These are phyloP conservation scores for Magnaporthales sp. DNA, from an alignment of 2,329 filamentous ascomycete species.

Conservation along the genomic window DNA sequence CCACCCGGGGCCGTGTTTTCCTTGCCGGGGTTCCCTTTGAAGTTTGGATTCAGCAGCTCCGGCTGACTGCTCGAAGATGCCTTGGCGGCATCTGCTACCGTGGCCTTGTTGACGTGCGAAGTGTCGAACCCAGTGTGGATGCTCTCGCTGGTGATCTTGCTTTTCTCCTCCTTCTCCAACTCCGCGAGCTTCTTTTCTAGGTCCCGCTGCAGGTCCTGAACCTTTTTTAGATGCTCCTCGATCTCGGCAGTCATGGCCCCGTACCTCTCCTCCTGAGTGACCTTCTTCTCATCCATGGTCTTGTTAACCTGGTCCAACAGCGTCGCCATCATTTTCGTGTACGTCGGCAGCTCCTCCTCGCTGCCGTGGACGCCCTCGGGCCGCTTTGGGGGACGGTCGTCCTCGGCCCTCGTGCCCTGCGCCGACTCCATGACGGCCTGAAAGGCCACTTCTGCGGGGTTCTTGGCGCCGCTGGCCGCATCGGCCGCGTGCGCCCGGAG, in stretches of 20 bases:
- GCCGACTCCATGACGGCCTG: constrained; percentile 79
- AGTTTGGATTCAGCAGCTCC: constrained; percentile 69
- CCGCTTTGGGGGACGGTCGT: constrained; percentile 64
- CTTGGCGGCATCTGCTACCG: constrained; percentile 24
- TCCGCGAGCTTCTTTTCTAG: constrained; percentile 65
- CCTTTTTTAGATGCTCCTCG: constrained; percentile 65
- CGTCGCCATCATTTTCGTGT: constrained; percentile 98
- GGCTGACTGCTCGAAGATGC: constrained; percentile 41
- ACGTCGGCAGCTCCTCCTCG: constrained; percentile 67
- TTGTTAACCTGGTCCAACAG: constrained; percentile 87
- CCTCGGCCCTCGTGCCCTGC: constrained; percentile 53
- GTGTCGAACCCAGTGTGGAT: constrained; percentile 87
- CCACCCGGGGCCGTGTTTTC: constrained; percentile 13
- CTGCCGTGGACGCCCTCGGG: constrained; percentile 73
- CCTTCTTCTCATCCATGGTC: constrained; percentile 69
- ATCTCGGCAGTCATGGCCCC: constrained; percentile 72
- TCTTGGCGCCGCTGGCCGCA: constrained; percentile 42
- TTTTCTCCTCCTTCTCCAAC: constrained; percentile 74
- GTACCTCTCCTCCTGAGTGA: constrained; percentile 55
- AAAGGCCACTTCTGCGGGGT: constrained; percentile 78
- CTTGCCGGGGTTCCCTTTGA: constrained; percentile 10
- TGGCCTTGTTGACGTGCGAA: constrained; percentile 63
- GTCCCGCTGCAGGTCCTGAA: constrained; percentile 69
- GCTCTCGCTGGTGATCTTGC: constrained; percentile 89
- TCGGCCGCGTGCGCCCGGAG: constrained; percentile 66